Evolutionary conservation across 371 early-diverging fungal genomes (phyloP).

Genomic region (Chytridium lagenaria): DNA sequence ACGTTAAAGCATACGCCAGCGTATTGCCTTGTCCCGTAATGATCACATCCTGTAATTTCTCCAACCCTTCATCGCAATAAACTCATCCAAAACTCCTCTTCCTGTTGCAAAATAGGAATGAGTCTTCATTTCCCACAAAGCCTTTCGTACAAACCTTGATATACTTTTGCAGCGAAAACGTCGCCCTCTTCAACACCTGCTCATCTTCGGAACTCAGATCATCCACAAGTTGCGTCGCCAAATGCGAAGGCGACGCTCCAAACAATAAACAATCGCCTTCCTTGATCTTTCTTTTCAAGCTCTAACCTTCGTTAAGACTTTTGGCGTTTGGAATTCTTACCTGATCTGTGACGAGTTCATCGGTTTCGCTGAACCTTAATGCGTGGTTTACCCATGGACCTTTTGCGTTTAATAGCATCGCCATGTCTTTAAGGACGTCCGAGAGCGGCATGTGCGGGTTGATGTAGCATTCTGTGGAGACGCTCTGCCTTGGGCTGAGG

Average conservation of each 20-base stretch:
- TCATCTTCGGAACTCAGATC: constrained; percentile 54
- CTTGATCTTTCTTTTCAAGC: constrained; percentile 21
- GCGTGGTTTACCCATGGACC: constrained; percentile 21
- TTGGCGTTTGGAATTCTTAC: constrained; percentile 14
- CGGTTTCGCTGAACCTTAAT: constrained; percentile 39
- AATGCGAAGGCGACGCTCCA: constrained; percentile 48
- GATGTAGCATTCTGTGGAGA: constrained; percentile 25
- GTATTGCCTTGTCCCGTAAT: constrained; percentile 68
- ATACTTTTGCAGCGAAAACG: constrained; percentile 70
- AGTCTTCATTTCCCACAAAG: neutral
- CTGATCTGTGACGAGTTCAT: constrained; percentile 45
- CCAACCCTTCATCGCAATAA: constrained; percentile 68
- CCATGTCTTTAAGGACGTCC: constrained; percentile 27
- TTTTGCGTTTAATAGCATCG: constrained; percentile 12
- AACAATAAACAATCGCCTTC: constrained; percentile 50
- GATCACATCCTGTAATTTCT: constrained; percentile 67
- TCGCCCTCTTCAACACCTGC: constrained; percentile 65
- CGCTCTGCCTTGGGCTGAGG: constrained; percentile 1
- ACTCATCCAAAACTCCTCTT: constrained; percentile 76
- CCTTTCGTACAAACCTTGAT: constrained; percentile 58
- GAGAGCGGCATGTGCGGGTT: constrained; percentile 24
- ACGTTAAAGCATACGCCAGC: constrained; percentile 74
- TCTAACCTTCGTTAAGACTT: neutral
- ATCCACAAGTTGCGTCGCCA: constrained; percentile 47
- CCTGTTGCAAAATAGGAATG: constrained; percentile 47